Base-by-base conservation (phyloP, 2,329 filamentous ascomycete genomes). In the Colletotrichum chlorophyti region DNA sequence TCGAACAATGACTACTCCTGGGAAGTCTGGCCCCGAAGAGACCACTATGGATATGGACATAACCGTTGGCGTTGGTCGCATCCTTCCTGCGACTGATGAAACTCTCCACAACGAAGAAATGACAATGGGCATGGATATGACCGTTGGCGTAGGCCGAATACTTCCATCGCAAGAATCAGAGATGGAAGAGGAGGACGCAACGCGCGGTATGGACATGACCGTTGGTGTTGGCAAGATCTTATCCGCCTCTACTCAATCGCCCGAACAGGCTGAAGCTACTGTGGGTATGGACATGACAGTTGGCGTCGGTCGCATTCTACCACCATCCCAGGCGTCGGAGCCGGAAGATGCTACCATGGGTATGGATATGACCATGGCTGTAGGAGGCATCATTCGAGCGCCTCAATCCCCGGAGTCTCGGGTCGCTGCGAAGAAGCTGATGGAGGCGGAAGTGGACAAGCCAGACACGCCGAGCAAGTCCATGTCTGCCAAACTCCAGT, bases 91-190 rank as follows among this genome's bases (percentile, higher is more conserved):
- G 26, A 65, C 69, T 46, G 65, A 60, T 6, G 46, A 42, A 15
- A 31, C 58, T 21, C 61, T 69, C 57, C 38, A 68, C 64, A 62
- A 69, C 14, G 69, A 69, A 12, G 68, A 73, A 4, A 65, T 73
- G 49, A 86, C 83, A 1, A 78, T 83, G 69, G 85, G 81, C 2
- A 90, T 91, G 87, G 87, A 90, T 41, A 84, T 90, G 69, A 90
- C 88, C 3, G 78, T 79, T 38, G 83, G 82, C 5, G 76, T 90
- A 32, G 88, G 88, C 60, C 62, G 82, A 76, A 70, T 74, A 34
- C 73, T 76, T 14, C 64, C 68, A 32, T 61, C 70, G 58, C 65
- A 74, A 26, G 72, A 79, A 55, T 76, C 78, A 5, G 79, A 79
- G 55, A 79, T 71, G 57, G 81, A 68, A 64, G 63, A 70, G 15